A percentile compares a stretch with the other conserved stretches of the same genome.
phyloP scores from a whole-genome alignment of 805 yeast species.

The Saccharomycopsis amapae region DNA sequence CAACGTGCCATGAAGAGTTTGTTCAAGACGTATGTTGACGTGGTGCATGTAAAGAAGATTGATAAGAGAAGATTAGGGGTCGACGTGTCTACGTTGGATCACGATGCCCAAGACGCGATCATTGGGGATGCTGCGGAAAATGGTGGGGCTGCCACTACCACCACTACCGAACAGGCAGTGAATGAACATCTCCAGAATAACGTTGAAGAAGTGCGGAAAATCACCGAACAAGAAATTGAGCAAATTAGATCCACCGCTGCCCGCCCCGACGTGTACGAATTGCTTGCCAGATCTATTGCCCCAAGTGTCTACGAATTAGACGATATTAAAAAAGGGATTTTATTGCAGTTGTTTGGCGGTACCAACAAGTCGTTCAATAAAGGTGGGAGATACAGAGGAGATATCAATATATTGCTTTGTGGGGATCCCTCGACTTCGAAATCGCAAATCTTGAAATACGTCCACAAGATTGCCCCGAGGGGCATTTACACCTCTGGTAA shows the following conservation, averaged over 20 bases:
- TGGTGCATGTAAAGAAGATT: slow-evolving; percentile 82
- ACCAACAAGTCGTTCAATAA: slow-evolving; percentile 80
- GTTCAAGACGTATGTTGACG: slow-evolving; percentile 90
- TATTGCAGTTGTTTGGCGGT: slow-evolving; percentile 92
- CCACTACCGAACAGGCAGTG: slow-evolving; percentile 40
- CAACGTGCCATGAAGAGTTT: slow-evolving; percentile 77
- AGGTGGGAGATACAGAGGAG: slow-evolving; percentile 96
- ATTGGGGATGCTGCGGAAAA: slow-evolving; percentile 1
- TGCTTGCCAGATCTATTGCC: slow-evolving; percentile 84
- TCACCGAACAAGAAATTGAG: slow-evolving; percentile 63
- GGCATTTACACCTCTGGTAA: slow-evolving; percentile 98
- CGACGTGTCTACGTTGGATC: slow-evolving; percentile 54
- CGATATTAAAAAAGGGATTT: slow-evolving; percentile 92
- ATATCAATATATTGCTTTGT: slow-evolving; percentile 81
- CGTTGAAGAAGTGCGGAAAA: slow-evolving; percentile 66
- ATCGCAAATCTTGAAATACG: slow-evolving; percentile 89
- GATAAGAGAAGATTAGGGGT: slow-evolving; percentile 76
- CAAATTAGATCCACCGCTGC: slow-evolving; percentile 53
- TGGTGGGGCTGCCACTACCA: slow-evolving; percentile 29
- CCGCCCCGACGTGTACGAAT: slow-evolving; percentile 77
- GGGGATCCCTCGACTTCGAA: slow-evolving; percentile 99
- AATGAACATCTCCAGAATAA: slow-evolving; percentile 52
- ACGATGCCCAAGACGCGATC: slow-evolving; percentile 22
- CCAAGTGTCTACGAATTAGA: slow-evolving; percentile 97
- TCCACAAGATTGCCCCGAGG: slow-evolving; percentile 95